These are phyloP conservation scores for Neurospora sp. DNA, from an alignment of 495 filamentous ascomycete genomes.

Conservation along the genomic window DNA sequence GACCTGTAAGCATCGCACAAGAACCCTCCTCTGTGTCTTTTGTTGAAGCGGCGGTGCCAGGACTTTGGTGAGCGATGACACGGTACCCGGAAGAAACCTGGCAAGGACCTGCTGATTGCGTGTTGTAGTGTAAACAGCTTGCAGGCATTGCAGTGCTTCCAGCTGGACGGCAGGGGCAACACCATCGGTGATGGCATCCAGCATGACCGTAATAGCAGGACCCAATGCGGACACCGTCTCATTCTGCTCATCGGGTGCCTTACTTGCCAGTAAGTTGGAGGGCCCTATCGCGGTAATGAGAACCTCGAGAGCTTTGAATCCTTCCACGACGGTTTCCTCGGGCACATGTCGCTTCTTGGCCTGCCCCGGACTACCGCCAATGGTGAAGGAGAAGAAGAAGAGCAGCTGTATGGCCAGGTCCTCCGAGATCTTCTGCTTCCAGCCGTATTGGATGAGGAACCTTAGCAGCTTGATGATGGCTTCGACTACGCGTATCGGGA, in stretches of 20 bases:
- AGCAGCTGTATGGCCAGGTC: constrained; percentile 75
- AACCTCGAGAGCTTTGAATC: constrained; percentile 31
- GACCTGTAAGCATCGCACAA: constrained; percentile 50
- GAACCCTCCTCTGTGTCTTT: constrained; percentile 53
- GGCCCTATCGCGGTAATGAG: constrained; percentile 30
- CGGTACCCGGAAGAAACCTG: constrained; percentile 78
- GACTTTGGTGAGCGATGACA: constrained; percentile 69
- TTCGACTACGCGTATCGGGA: constrained; percentile 67
- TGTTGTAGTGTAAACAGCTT: constrained; percentile 50
- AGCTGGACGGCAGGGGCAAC: constrained; percentile 53
- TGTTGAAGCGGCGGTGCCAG: constrained; percentile 56
- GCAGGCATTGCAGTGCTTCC: constrained; percentile 54
- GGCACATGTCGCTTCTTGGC: constrained; percentile 37
- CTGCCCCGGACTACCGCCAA: constrained; percentile 55
- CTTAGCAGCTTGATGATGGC: constrained; percentile 60
- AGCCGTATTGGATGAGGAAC: constrained; percentile 65
- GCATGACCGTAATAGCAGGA: constrained; percentile 67
- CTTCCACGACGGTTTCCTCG: constrained; percentile 57
- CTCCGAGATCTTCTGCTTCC: constrained; percentile 54
- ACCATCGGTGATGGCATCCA: constrained; percentile 57
- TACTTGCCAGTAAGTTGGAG: constrained; percentile 19
- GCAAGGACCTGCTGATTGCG: constrained; percentile 62
- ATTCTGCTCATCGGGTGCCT: constrained; percentile 21
- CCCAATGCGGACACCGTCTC: constrained; percentile 71
- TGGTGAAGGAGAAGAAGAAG: constrained; percentile 70